phyloP scores from a whole-genome alignment of 176 grass and related monocot species.

The Avena sativa region DNA sequence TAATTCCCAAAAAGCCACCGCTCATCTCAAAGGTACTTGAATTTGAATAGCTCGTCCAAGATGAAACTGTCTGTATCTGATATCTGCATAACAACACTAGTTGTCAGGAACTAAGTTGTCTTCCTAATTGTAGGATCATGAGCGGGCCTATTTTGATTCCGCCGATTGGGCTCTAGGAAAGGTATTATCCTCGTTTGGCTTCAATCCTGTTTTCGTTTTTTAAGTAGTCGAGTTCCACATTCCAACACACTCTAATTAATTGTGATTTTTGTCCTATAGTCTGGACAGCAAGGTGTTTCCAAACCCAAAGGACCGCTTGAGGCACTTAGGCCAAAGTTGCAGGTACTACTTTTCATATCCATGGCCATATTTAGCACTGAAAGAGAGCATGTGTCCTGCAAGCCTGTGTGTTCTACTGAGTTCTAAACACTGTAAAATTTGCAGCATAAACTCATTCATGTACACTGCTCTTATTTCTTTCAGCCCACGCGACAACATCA shows the following conservation, averaged over 20 bases:
- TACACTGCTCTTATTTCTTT: conserved; percentile 46
- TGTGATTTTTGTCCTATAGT: conserved; percentile 24
- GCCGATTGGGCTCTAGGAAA: conserved; percentile 96
- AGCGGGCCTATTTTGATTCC: conserved; percentile 93
- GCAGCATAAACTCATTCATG: background rate
- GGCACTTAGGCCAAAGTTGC: conserved; percentile 91
- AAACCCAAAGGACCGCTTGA: conserved; percentile 94
- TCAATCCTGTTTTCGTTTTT: background rate
- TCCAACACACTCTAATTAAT: background rate
- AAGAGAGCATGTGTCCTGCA: background rate
- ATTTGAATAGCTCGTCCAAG: background rate
- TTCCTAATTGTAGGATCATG: conserved; percentile 72
- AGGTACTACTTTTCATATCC: conserved; percentile 48
- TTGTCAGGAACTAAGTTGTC: conserved; percentile 22
- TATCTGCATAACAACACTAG: conserved; percentile 2
- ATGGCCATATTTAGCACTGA: conserved; percentile 26
- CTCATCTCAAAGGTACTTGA: conserved; percentile 85
- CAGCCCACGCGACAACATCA: conserved; percentile 88
- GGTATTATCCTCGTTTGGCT: conserved; percentile 47
- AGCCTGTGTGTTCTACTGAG: background rate
- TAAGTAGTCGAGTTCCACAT: background rate
- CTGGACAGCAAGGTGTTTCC: conserved; percentile 79
- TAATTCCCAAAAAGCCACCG: conserved; percentile 85
- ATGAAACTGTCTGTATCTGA: background rate
- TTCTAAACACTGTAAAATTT: background rate